Conservation (phyloP, 2,329 filamentous ascomycete genomes). For the Diaporthe velutina region DNA sequence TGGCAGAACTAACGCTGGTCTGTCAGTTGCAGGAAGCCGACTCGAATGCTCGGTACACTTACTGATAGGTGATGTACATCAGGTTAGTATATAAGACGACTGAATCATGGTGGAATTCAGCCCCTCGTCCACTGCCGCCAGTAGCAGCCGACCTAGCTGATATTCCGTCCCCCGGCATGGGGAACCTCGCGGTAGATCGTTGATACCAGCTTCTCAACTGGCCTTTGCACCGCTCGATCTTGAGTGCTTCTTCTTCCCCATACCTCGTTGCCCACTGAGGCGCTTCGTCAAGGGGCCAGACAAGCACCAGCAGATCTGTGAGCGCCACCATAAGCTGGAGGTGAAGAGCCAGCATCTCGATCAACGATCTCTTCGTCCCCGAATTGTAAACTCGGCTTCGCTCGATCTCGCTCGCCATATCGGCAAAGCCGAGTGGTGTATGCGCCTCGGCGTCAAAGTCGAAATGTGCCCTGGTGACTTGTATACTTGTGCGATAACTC, state of each 20-base stretch:
- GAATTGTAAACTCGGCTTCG: slow-evolving; percentile 59
- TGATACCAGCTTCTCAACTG: slow-evolving; percentile 57
- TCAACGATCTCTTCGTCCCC: slow-evolving; percentile 58
- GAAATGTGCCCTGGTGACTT: slow-evolving; percentile 49
- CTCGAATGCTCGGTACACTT: slow-evolving; percentile 42
- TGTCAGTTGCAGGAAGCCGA: not conserved
- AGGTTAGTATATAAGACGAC: slow-evolving; percentile 60
- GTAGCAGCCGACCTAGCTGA: slow-evolving; percentile 45
- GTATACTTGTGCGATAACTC: slow-evolving; percentile 50
- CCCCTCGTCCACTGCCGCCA: slow-evolving; percentile 31
- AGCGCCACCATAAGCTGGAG: slow-evolving; percentile 60
- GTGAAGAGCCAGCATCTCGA: slow-evolving; percentile 60
- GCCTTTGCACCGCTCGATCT: slow-evolving; percentile 52
- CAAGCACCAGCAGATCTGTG: slow-evolving; percentile 59
- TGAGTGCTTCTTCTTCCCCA: slow-evolving; percentile 48
- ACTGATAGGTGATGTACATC: slow-evolving; percentile 67
- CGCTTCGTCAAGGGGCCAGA: slow-evolving; percentile 58
- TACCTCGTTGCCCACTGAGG: slow-evolving; percentile 54
- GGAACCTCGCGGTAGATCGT: slow-evolving; percentile 53
- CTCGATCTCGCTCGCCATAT: slow-evolving; percentile 58
- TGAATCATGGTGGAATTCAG: slow-evolving; percentile 55
- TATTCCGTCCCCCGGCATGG: slow-evolving; percentile 52
- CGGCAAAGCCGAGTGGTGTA: slow-evolving; percentile 55
- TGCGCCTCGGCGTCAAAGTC: slow-evolving; percentile 45
- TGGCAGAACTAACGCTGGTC: slow-evolving; percentile 16